phyloP scores from a whole-genome alignment of 1,139 yeast species.

The Candida sojae region DNA sequence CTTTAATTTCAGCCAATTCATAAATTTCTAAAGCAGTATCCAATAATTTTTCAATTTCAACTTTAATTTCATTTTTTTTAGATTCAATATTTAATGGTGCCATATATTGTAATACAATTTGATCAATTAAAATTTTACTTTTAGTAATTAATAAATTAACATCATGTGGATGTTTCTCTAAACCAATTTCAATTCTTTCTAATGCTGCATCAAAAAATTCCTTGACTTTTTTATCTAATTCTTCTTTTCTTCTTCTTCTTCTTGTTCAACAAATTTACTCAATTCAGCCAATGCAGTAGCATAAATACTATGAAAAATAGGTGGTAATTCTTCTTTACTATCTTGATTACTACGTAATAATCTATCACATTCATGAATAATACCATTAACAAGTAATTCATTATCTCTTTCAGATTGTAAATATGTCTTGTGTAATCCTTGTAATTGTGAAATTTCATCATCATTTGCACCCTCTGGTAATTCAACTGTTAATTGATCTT shows the following conservation, averaged over 20 bases:
- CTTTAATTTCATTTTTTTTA: slow-evolving; percentile 23
- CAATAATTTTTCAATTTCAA: slow-evolving; percentile 36
- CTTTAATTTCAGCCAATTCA: slow-evolving; percentile 44
- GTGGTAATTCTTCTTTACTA: slow-evolving; percentile 40
- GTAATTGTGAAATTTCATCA: slow-evolving; percentile 75
- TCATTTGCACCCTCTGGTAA: slow-evolving; percentile 73
- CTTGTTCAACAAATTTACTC: slow-evolving; percentile 51
- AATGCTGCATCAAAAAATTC: slow-evolving; percentile 69
- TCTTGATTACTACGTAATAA: slow-evolving; percentile 54
- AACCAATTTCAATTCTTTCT: slow-evolving; percentile 68
- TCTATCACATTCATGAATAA: slow-evolving; percentile 90
- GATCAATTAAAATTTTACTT: slow-evolving; percentile 55
- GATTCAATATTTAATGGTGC: slow-evolving; percentile 49
- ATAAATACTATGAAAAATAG: slow-evolving; percentile 70
- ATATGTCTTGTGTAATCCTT: slow-evolving; percentile 69
- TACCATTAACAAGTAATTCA: slow-evolving; percentile 73
- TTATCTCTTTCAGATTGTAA: slow-evolving; percentile 54
- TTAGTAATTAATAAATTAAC: slow-evolving; percentile 52
- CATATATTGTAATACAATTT: slow-evolving; percentile 59
- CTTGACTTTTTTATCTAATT: slow-evolving; percentile 30
- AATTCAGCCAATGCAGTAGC: slow-evolving; percentile 72
- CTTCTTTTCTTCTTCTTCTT: neutral
- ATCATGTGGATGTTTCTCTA: slow-evolving; percentile 48
- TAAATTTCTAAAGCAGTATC: slow-evolving; percentile 45
- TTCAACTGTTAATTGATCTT: slow-evolving; percentile 63